Evolutionary conservation across 805 yeast species (phyloP), one percentile per base, ranked within the genome.

Genomic region (Candida silvicultrix): DNA sequence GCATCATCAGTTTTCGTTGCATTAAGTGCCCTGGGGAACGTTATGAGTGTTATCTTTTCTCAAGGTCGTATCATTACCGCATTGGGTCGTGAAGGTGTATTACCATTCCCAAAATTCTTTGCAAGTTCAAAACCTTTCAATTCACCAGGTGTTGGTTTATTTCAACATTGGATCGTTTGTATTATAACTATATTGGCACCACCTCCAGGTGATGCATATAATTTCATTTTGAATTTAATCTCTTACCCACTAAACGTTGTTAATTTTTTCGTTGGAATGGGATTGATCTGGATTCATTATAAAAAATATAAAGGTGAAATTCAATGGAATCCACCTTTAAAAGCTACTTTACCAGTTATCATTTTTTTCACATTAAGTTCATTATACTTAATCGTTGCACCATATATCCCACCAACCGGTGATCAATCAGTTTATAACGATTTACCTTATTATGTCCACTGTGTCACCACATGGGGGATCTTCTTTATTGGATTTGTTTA

Each of bases 171-270:
- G 78, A 63, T 82, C 40, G 82, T 86, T 16, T 85, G 90, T 68
- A 65, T 83, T 37, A 71, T 87, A 44, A 81, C 89, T 42, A 78
- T 88, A 49, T 59, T 85, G 40, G 94, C 92, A 4, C 87, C 88
- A 38, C 92, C 94, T 18, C 86, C 90, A 22, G 95, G 94, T 47
- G 95, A 86, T 60, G 95, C 95, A 41, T 87, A 85, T 69, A 83
- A 85, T 64, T 84, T 88, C 62, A 79, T 87, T 54, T 63, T 85
- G 64, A 86, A 88, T 65, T 72, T 88, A 69, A 83, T 85, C 55
- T 81, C 92, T 2, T 87, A 87, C 63, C 92, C 95, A 42, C 75
- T 82, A 68, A 83, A 87, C 58, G 82, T 87, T 43, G 83, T 87
- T 57, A 83, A 86, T 62, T 68, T 81, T 28, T 70, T 72, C 39